Evolutionary conservation across 140 eudicot genomes (phyloP).

Genomic region (Ambrosia hybrid): DNA sequence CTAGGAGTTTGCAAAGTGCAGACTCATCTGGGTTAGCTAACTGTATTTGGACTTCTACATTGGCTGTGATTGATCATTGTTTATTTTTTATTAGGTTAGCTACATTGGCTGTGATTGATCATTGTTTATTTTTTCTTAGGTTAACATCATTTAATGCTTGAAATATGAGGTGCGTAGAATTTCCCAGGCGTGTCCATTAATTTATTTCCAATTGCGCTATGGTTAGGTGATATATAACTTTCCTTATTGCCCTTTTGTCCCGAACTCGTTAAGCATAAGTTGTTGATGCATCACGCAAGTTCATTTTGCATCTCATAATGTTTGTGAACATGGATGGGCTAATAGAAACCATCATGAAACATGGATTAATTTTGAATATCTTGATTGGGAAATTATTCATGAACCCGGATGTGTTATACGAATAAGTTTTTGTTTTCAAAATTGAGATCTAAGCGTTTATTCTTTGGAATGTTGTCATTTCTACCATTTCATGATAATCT

Average conservation of each 20-base stretch:
- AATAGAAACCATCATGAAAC: conserved; percentile 3
- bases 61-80: no score
- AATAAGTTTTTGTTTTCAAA: neutral
- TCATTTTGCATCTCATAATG: conserved; percentile 8
- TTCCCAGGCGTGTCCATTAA: conserved; percentile 5
- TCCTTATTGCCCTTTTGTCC: conserved; percentile 5
- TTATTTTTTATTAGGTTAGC: no score
- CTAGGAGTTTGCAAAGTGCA: neutral
- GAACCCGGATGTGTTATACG: neutral
- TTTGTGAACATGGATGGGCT: conserved; percentile 1
- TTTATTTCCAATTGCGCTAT: conserved; percentile 11
- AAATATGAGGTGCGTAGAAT: neutral
- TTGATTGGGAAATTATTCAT: conserved; percentile 13
- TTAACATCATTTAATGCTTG: conserved; percentile 27
- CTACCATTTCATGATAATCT: conserved; percentile 7
- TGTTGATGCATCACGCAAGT: neutral
- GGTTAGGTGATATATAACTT: conserved; percentile 5
- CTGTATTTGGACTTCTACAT: conserved; percentile 2
- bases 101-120: conserved; percentile 3
- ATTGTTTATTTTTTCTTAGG: conserved; percentile 2
- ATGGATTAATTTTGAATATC: conserved; percentile 2
- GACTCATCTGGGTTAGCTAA: conserved; percentile 18
- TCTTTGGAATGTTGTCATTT: conserved; percentile 3
- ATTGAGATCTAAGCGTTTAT: neutral
- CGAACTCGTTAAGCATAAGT: conserved; percentile 5